Percentiles rank a stretch among this genome's conserved stretches.
These are phyloP conservation scores for Conticribra guillardii DNA, from an alignment of 108 stramenopile species.

Conservation along the genomic window DNA sequence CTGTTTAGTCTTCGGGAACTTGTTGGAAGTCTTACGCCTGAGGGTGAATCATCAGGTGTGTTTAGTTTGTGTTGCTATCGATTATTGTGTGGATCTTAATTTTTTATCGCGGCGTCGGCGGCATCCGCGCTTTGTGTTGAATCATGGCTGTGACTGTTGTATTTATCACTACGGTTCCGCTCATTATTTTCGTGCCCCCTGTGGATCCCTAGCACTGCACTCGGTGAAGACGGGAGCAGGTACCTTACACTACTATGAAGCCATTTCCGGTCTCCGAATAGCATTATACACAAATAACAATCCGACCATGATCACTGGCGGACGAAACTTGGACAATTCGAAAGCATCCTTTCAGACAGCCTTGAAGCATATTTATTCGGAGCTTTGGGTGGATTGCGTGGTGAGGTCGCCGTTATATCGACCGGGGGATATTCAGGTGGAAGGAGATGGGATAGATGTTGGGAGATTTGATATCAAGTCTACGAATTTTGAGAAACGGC, in stretches of 20 bases:
- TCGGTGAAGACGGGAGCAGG: constrained; percentile 81
- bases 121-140: neutral
- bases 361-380: constrained; percentile 83
- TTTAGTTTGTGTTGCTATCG: neutral
- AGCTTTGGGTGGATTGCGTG: constrained; percentile 86
- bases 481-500: constrained; percentile 81
- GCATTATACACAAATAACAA: constrained; percentile 80
- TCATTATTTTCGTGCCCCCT: too few species aligned
- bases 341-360: constrained; percentile 63
- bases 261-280: constrained; percentile 79
- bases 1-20: constrained; percentile 84
- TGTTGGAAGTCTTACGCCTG: constrained; percentile 74
- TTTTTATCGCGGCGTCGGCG: too few species aligned
- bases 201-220: constrained; percentile 53
- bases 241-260: constrained; percentile 84
- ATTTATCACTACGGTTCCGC: too few species aligned
- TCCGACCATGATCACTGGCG: constrained; percentile 41
- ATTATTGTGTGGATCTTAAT: too few species aligned
- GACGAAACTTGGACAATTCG: constrained; percentile 38
- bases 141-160: neutral
- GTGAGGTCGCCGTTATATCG: constrained; percentile 84
- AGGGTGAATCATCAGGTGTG: constrained; percentile 41
- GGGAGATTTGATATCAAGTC: constrained; percentile 57
- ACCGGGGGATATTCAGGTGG: constrained; percentile 56
- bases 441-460: constrained; percentile 9